Conservation (phyloP, 148 eudicot genomes). For the Beta vulgaris region DNA sequence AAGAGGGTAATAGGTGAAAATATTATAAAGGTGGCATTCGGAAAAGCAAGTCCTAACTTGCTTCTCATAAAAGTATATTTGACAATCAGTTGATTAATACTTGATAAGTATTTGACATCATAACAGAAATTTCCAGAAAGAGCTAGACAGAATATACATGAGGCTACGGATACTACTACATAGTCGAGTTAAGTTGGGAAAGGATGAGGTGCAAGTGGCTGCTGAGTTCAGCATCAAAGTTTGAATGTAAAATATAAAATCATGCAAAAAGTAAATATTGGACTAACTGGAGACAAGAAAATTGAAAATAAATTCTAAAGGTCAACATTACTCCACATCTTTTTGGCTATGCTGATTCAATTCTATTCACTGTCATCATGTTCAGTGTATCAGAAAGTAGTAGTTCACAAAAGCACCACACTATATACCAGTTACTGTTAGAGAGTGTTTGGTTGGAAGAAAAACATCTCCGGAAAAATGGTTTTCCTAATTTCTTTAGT, state of each 20-base stretch:
- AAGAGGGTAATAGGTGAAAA: no score
- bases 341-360: neutral
- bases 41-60: neutral
- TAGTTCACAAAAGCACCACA: neutral
- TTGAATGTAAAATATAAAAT: no score
- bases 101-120: neutral
- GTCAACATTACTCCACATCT: no score
- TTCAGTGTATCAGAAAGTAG: neutral
- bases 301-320: no score
- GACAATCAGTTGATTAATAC: neutral
- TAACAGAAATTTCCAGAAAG: neutral
- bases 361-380: neutral
- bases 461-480: no score
- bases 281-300: no score
- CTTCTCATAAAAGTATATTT: neutral
- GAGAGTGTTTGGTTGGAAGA: no score
- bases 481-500: no score
- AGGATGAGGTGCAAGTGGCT: neutral
- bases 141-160: neutral
- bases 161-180: neutral
- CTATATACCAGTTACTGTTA: neutral
- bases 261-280: no score
- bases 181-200: neutral
- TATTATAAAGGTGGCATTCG: neutral
- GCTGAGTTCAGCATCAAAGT: neutral